Conservation (phyloP, 305 asterid species). For the Rubia occidens region DNA sequence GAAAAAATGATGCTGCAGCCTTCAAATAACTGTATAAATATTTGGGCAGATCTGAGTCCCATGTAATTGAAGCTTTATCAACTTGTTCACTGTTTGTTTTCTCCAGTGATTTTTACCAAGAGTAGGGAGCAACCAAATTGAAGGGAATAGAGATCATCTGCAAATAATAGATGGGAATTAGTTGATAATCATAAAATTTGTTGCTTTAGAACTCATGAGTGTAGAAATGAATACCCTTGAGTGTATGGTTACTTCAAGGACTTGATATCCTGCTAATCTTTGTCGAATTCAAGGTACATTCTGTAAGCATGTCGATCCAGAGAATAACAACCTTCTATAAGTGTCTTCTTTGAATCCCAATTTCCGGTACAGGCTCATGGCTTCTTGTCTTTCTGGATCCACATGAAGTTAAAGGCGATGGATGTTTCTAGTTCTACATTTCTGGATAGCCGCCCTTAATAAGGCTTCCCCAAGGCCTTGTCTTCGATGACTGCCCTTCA, state of each 20-base stretch:
- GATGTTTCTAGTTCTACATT: constrained; percentile 55
- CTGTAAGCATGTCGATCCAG: constrained; percentile 67
- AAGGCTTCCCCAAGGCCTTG: constrained; percentile 72
- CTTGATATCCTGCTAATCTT: constrained; percentile 19
- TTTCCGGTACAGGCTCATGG: constrained; percentile 69
- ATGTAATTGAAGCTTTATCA: too few relatives aligned
- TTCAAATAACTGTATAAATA: too few relatives aligned
- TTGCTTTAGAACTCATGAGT: too few relatives aligned
- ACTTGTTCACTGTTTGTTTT: too few relatives aligned
- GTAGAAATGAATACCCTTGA: too few relatives aligned
- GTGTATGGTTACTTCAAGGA: neutral
- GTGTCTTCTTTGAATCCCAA: constrained; percentile 64
- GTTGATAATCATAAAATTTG: too few relatives aligned
- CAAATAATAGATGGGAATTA: too few relatives aligned
- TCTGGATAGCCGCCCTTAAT: constrained; percentile 62
- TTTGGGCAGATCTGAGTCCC: too few relatives aligned
- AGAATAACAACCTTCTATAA: constrained; percentile 62
- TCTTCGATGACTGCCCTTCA: constrained; percentile 56
- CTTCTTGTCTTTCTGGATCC: constrained; percentile 65
- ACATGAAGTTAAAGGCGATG: constrained; percentile 72
- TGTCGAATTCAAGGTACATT: constrained; percentile 61
- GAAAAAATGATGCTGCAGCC: too few relatives aligned
- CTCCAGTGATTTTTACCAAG: too few relatives aligned
- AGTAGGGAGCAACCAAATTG: too few relatives aligned
- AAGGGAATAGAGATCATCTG: too few relatives aligned